These are phyloP conservation scores for Mycena pura DNA, from an alignment of 768 basidiomycete genomes.

Conservation along the genomic window DNA sequence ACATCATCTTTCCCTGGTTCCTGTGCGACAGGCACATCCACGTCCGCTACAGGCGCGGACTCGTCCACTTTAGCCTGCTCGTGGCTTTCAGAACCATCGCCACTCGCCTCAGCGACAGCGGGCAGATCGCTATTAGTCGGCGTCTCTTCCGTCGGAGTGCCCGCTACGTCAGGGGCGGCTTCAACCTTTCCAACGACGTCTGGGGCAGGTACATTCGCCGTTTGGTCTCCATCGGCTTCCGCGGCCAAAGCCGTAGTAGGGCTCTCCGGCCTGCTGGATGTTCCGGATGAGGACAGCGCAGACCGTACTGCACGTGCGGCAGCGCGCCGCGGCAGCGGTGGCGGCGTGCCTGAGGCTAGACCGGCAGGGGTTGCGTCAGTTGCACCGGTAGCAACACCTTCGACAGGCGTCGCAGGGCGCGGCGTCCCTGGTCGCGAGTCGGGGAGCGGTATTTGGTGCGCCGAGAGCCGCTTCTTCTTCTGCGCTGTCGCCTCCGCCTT, in stretches of 20 bases:
- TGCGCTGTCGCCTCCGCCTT: constrained; percentile 15
- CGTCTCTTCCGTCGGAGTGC: too few relatives aligned
- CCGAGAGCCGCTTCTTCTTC: constrained; percentile 32
- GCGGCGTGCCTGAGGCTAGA: constrained; percentile 38
- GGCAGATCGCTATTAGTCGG: background rate
- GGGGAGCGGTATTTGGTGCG: constrained; percentile 47
- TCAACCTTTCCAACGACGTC: background rate
- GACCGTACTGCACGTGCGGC: constrained; percentile 55
- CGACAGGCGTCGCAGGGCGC: constrained; percentile 37
- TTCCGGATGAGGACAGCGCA: constrained; percentile 22
- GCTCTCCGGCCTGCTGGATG: constrained; percentile 3
- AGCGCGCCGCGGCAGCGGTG: constrained; percentile 72
- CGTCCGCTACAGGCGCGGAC: too few relatives aligned
- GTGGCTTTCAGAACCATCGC: too few relatives aligned
- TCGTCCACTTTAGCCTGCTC: too few relatives aligned
- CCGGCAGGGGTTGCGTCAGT: background rate
- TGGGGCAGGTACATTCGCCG: constrained; percentile 9
- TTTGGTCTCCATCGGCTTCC: background rate
- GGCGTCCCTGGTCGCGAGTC: constrained; percentile 53
- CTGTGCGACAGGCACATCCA: background rate
- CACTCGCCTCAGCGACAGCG: background rate
- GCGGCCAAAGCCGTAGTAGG: constrained; percentile 9
- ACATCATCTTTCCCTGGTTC: constrained; percentile 18
- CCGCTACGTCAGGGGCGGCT: too few relatives aligned
- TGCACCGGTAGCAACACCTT: constrained; percentile 39